Evolutionary conservation across 2,329 filamentous ascomycete genomes (phyloP), one percentile per base, ranked within the genome.

Genomic region (Gaeumannomyces sp.): DNA sequence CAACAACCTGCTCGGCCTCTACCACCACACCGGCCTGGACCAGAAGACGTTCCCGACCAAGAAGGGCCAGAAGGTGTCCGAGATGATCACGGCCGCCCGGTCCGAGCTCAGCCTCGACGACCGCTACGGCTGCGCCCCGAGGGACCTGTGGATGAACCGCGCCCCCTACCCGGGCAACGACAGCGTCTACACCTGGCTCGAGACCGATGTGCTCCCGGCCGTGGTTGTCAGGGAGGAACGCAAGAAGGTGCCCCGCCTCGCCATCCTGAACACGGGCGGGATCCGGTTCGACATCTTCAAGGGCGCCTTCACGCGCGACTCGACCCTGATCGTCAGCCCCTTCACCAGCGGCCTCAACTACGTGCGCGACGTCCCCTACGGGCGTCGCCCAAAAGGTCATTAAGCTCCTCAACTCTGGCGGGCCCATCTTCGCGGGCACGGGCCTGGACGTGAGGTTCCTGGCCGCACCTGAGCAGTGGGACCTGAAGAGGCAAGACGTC

Each of bases 261-360:
- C 89, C 35, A 85, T 98, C 62, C 82, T 91, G 65, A 99, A 99
- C 76, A 97, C 92, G 0, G 95, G 95, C 31, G 91, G 91, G 4
- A 87, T 99, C 69, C 90, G 95, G 59, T 99, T 98, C 75, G 95
- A 99, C 75, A 91, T 99, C 67, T 96, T 97, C 81, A 87, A 94
- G 74, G 95, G 95, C 0, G 81, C 89, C 0, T 98, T 98, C 73
- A 98, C 95, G 0, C 86, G 87, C 56, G 95, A 99, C 74, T 89
- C 89, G 4, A 92, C 90, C 0, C 98, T 87, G 73, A 89, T 94
- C 56, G 83, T 98, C 33, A 96, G 91, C 11, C 95, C 95, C 0
- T 99, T 99, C 74, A 87, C 86, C 2, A 96, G 89, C 75, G 85
- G 84, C 1, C 90, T 97, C 75, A 81, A 83, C 31, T 92, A 88